Percentiles rank a stretch among this genome's conserved stretches.
phyloP scores from a whole-genome alignment of 176 grass and related monocot genomes.

The Paspalum vaginatum region DNA sequence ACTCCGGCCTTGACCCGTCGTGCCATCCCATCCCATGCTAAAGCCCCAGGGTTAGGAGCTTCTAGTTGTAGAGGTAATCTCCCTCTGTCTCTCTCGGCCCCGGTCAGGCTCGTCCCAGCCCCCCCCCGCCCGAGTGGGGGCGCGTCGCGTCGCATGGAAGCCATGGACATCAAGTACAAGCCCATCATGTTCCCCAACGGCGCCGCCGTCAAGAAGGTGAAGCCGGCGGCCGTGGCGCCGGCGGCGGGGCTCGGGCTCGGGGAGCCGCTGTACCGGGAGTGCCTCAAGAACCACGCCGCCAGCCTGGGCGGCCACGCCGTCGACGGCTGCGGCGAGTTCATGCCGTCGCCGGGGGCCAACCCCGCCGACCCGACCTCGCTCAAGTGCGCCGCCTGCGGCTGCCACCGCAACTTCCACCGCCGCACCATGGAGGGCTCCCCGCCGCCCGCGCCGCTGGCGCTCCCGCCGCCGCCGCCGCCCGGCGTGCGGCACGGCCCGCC shows the following conservation, averaged over 20 bases:
- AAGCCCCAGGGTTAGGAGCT: slow-evolving; percentile 34
- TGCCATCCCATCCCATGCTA: slow-evolving; percentile 28
- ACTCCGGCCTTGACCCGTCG: slow-evolving; percentile 30
- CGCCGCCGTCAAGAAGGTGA: slow-evolving; percentile 60
- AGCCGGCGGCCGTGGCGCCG: slow-evolving; percentile 38
- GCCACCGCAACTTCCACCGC: slow-evolving; percentile 99
- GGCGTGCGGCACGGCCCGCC: slow-evolving; percentile 31
- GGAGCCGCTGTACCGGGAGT: slow-evolving; percentile 74
- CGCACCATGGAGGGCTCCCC: slow-evolving; percentile 42
- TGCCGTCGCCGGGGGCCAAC: slow-evolving; percentile 61
- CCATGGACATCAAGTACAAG: slow-evolving; percentile 63
- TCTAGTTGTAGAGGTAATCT: slow-evolving; percentile 11
- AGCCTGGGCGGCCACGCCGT: slow-evolving; percentile 82
- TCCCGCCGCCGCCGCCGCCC: slow-evolving; percentile 17
- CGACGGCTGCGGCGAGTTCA: slow-evolving; percentile 93
- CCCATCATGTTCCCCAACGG: slow-evolving; percentile 75
- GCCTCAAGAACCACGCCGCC: slow-evolving; percentile 97
- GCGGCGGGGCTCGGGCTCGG: not conserved
- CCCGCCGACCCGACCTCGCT: slow-evolving; percentile 63
- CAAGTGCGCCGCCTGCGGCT: slow-evolving; percentile 87
- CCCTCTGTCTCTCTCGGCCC: not conserved
- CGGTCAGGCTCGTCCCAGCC: no score
- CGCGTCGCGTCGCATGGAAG: slow-evolving; percentile 39
- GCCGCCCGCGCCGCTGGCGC: slow-evolving; percentile 28
- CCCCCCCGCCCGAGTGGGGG: slow-evolving; percentile 14